Base-by-base conservation (phyloP, 768 basidiomycete genomes). In the Collybiopsis confluens region DNA sequence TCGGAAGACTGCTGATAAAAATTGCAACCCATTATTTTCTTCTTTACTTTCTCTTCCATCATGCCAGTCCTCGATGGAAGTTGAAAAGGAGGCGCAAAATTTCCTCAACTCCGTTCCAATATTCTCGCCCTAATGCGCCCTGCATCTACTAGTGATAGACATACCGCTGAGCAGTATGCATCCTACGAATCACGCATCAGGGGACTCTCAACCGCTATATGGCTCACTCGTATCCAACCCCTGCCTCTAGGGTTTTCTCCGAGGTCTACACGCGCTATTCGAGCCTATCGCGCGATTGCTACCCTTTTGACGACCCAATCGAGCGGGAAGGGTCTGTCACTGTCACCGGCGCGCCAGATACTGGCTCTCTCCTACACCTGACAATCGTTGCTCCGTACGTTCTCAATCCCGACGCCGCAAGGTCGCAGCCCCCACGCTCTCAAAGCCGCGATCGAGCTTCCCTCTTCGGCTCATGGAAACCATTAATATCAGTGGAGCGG, bases 151-250 rank as follows among this genome's bases (percentile, higher is more conserved):
- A 36, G 26, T 16, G 27, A 52, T 7, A 21, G 16, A 8, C n/a
- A 16, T 21, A 30, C 38, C 3, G 13, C 30, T 4, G 49, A 50
- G 11, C 24, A 52, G 15, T 52, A 52, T 24, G 16, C 38, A 4
- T 21, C 20, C 23, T 43, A 28, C 20, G 50, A 52, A 52, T 38
- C 16, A 27, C 50, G 50, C 18, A 52, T 52, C 26, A 52, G 50
- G 26, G 50, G 50, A n/a, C 37, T 52, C n/a, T 52, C 50, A 8
- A 33, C 40, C 23, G 50, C 50, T 16, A 52, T 52, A 6, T 52
- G 50, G 50, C 18, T 41, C 3, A 42, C 50, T 8, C 38, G 33
- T 8, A 43, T 28, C 7, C 50, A 52, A n/a, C 40, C 50, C 11
- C 30, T 26, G 24, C 41, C 50, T 23, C 13, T 40, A 40, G 23